A percentile compares a stretch with the other conserved stretches of the same genome.
These are phyloP conservation scores for Ceriops decandra DNA, from an alignment of 345 rosid species.

Conservation along the genomic window DNA sequence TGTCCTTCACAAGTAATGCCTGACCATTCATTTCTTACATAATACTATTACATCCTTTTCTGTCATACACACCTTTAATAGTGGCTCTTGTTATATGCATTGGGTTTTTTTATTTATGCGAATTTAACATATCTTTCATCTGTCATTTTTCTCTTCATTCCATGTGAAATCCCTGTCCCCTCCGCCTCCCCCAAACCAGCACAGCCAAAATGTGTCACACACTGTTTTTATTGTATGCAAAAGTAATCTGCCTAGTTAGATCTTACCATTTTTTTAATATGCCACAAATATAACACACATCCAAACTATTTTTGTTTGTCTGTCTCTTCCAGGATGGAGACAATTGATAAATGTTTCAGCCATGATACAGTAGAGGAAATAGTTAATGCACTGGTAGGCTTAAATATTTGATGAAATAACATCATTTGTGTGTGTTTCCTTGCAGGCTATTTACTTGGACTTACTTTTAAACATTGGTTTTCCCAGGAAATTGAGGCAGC, in stretches of 20 bases:
- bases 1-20: conserved; percentile 56
- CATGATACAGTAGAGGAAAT: conserved; percentile 90
- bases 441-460: neutral
- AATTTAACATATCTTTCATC: too few species aligned
- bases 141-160: too few species aligned
- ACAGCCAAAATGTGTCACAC: too few species aligned
- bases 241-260: too few species aligned
- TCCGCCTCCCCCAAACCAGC: too few species aligned
- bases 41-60: neutral
- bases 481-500: conserved; percentile 61
- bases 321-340: conserved; percentile 53
- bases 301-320: neutral
- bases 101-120: neutral
- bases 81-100: neutral
- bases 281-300: neutral
- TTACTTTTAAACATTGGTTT: conserved; percentile 4
- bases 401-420: neutral
- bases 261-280: neutral
- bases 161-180: too few species aligned
- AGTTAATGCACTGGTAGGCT: conserved; percentile 68
- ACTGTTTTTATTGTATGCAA: too few species aligned
- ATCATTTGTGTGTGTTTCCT: neutral
- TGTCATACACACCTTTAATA: neutral
- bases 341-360: conserved; percentile 75
- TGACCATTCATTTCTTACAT: conserved; percentile 7